A percentile compares a stretch with the other conserved stretches of the same genome.
Evolutionary conservation across 2,329 filamentous ascomycete species (phyloP).

Genomic region (Trichophyton equinum): DNA sequence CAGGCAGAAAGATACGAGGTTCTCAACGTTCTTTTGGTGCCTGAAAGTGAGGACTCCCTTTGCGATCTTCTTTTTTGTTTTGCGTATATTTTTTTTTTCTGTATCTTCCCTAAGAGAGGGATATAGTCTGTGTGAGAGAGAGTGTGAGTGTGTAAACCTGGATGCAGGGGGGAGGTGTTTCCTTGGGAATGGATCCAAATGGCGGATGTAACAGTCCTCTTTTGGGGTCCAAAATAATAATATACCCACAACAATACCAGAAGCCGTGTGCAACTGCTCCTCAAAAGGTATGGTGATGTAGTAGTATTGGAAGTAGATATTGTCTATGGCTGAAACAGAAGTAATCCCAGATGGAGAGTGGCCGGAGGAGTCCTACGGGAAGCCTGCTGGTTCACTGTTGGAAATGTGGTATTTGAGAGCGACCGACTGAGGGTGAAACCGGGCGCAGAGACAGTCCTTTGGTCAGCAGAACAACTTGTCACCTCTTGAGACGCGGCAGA

Average conservation of each 20-base stretch:
- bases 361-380: not conserved
- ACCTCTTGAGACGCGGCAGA: not conserved
- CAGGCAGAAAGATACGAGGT: not conserved
- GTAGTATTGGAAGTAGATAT: not conserved
- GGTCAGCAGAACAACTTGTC: not conserved
- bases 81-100: not conserved
- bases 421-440: not conserved
- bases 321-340: constrained; percentile 2
- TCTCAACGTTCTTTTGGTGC: not conserved
- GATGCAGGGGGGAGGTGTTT: not conserved
- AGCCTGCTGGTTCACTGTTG: not conserved
- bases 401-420: not conserved
- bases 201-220: constrained; percentile 1
- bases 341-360: not conserved
- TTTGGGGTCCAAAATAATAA: constrained; percentile 1
- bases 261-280: constrained; percentile 4
- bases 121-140: not conserved
- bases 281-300: constrained; percentile 1
- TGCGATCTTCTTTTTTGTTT: not conserved
- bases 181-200: not conserved
- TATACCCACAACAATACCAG: constrained; percentile 4
- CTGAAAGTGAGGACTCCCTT: not conserved
- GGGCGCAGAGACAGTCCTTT: not conserved
- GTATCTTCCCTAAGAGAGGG: not conserved
- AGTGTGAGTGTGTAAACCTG: not conserved